These are phyloP conservation scores for Plectosphaerella sp. DNA, from an alignment of 2,329 filamentous ascomycete genomes.

Conservation along the genomic window DNA sequence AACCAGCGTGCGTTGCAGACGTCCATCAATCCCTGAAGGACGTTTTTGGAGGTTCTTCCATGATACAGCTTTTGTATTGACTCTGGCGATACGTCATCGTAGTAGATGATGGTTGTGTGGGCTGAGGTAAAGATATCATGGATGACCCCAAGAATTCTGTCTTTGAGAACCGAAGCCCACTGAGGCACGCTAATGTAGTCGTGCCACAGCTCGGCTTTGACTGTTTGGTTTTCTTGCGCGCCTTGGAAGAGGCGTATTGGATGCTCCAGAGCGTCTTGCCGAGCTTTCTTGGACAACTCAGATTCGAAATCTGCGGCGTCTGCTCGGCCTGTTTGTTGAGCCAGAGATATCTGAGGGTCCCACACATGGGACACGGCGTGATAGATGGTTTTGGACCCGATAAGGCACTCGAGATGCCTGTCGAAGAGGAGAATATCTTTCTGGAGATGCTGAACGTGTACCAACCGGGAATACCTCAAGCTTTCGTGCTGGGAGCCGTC, in stretches of 20 bases:
- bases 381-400: not conserved
- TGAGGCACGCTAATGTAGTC: conserved; percentile 3
- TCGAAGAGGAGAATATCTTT: not conserved
- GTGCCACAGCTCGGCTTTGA: not conserved
- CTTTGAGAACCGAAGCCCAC: not conserved
- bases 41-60: not conserved
- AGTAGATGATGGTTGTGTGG: not conserved
- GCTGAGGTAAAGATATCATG: not conserved
- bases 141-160: not conserved
- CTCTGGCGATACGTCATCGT: not conserved
- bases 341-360: not conserved
- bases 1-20: conserved; percentile 1
- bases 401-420: not conserved
- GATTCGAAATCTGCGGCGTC: not conserved
- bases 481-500: not conserved
- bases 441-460: not conserved
- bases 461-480: not conserved
- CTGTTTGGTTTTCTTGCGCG: too few relatives aligned
- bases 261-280: not conserved
- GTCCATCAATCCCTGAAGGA: not conserved
- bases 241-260: not conserved
- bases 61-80: not conserved
- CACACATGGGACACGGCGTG: not conserved
- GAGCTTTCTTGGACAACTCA: not conserved
- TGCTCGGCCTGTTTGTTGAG: not conserved